Evolutionary conservation across 2,329 filamentous ascomycete genomes (phyloP).

Genomic region (Nothomitra cinnamomea): DNA sequence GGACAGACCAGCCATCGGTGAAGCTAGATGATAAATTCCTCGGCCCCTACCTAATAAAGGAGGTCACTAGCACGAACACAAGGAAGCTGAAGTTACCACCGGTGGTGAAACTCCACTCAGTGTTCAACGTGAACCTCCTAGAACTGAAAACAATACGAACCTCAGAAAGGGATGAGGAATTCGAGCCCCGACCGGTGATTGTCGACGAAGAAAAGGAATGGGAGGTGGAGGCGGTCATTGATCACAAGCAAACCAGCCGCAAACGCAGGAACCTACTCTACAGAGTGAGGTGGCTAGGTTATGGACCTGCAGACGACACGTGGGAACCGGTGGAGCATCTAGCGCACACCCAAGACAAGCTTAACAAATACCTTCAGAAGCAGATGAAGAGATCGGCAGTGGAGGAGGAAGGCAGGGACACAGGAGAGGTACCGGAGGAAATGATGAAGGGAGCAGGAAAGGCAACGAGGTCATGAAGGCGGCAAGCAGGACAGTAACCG

Average conservation of each 20-base stretch:
- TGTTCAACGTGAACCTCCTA: background rate
- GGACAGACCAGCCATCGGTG: background rate
- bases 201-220: background rate
- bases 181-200: background rate
- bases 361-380: too few relatives aligned
- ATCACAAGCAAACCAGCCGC: background rate
- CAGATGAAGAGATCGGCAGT: too few relatives aligned
- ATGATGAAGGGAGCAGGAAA: too few relatives aligned
- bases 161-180: background rate
- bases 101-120: background rate
- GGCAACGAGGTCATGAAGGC: too few relatives aligned
- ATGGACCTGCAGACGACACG: background rate
- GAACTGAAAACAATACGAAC: background rate
- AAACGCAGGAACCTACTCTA: background rate
- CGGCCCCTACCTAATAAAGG: background rate
- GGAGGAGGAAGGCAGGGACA: too few relatives aligned
- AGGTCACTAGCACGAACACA: background rate
- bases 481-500: too few relatives aligned
- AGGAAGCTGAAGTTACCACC: background rate
- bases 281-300: background rate
- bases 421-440: too few relatives aligned
- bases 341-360: background rate
- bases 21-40: too few relatives aligned
- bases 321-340: background rate
- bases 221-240: background rate